Evolutionary conservation across 2,329 filamentous ascomycete species (phyloP).

Genomic region (Phialophora expanda): DNA sequence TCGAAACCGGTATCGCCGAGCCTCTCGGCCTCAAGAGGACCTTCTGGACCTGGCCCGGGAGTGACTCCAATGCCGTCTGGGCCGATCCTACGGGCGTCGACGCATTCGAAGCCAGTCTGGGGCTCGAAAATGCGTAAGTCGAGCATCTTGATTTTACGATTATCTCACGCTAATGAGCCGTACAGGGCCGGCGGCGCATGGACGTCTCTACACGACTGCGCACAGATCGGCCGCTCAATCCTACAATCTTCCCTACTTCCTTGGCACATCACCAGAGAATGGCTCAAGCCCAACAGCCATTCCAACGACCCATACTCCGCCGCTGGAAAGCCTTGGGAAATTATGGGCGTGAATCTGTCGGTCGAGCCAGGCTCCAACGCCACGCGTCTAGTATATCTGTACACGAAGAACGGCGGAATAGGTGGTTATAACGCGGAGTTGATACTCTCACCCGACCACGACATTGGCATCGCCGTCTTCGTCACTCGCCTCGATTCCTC

Average conservation of each 20-base stretch:
- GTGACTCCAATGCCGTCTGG: conserved; percentile 44
- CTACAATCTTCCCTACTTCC: conserved; percentile 48
- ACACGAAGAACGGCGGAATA: conserved; percentile 52
- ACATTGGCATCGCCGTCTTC: conserved; percentile 52
- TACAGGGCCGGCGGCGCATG: conserved; percentile 51
- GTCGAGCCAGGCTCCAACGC: conserved; percentile 14
- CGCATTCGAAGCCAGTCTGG: conserved; percentile 14
- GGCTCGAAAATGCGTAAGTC: conserved; percentile 34
- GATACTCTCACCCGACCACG: conserved; percentile 53
- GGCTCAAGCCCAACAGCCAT: conserved; percentile 54
- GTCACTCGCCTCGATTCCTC: conserved; percentile 42
- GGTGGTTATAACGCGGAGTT: conserved; percentile 48
- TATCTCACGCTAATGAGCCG: conserved; percentile 46
- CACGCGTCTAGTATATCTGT: conserved; percentile 43
- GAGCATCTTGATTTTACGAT: neutral
- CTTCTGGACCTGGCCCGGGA: conserved; percentile 42
- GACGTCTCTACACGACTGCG: conserved; percentile 52
- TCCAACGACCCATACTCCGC: conserved; percentile 39
- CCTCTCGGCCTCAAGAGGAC: conserved; percentile 50
- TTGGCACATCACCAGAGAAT: conserved; percentile 48
- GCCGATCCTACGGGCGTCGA: conserved; percentile 42
- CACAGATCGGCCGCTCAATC: conserved; percentile 52
- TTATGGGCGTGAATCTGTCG: conserved; percentile 38
- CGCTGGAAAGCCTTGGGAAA: conserved; percentile 55
- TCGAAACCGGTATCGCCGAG: conserved; percentile 38